Percentiles rank a stretch among this genome's conserved stretches.
These are phyloP conservation scores for Penicillium maclennaniae DNA, from an alignment of 495 filamentous ascomycete genomes.

Conservation along the genomic window DNA sequence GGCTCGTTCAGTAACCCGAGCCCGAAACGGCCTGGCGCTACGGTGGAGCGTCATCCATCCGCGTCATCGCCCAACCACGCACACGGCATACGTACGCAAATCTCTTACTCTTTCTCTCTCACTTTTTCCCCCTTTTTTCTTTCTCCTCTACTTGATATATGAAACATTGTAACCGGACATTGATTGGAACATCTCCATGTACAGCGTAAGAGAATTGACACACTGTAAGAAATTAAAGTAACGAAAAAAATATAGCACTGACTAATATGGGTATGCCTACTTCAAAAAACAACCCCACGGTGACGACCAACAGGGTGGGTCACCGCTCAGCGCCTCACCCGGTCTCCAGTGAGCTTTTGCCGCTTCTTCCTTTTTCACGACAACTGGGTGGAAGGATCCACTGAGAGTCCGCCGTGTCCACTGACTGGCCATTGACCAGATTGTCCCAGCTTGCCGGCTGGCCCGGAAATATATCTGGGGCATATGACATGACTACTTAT, in stretches of 20 bases:
- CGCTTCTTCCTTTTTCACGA: background rate
- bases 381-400: background rate
- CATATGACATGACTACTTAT: conserved; percentile 7
- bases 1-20: background rate
- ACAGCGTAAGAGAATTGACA: too few species aligned
- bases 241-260: background rate
- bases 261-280: too few species aligned
- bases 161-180: too few species aligned
- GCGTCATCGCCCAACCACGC: conserved; percentile 23
- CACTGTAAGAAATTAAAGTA: too few species aligned
- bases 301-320: background rate
- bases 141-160: too few species aligned
- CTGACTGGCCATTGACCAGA: conserved; percentile 3
- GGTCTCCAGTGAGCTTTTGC: background rate
- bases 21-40: conserved; percentile 1
- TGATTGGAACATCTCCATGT: too few species aligned
- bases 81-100: conserved; percentile 18
- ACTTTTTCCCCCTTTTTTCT: background rate
- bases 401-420: background rate
- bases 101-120: too few species aligned
- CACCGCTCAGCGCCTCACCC: conserved; percentile 3
- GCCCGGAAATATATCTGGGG: background rate
- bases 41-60: conserved; percentile 19
- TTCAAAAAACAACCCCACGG: background rate
- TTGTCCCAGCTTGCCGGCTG: conserved; percentile 2